Evolutionary conservation across 1,139 yeast species (phyloP), one percentile per base, ranked within the genome.

Genomic region (Pichia sp.): DNA sequence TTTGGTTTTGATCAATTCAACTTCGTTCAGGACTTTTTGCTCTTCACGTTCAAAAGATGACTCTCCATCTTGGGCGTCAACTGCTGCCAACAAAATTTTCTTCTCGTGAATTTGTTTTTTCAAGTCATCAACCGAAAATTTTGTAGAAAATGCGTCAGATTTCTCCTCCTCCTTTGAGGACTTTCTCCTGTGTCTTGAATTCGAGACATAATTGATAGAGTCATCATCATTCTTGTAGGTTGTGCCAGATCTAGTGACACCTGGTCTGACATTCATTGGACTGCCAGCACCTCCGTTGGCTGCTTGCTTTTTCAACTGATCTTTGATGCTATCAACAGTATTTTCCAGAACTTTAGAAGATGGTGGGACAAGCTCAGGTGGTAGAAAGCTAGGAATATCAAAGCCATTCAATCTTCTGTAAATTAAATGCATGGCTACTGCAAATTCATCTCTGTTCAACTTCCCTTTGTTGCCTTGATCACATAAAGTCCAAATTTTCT

Each of bases 401-500:
- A 77, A 75, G 0, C 91, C 91, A 64, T 85, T 85, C 63, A 86
- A 71, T 58, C 88, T 74, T 64, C 90, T 77, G 68, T 86, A 86
- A 36, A 86, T 87, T 58, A 86, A 71, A 70, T 86, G 91, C 95
- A 86, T 86, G 22, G 93, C 93, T 46, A 85, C 85, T 0, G 90
- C 85, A 70, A 86, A 86, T 62, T 85, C 90, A 66, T 86, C 91
- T 62, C 80, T 83, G 65, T 85, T 85, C 59, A 86, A 74, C 64
- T 80, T 83, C 1, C 93, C 90, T 53, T 83, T 76, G 62, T 85
- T 85, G 51, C 83, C 82, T 21, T 80, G 74, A 63, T 87, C 91
- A 37, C 86, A 80, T 58, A 86, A 73, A 51, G 86, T 89, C 99
- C 99, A 93, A 57, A 93, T 88, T 39, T 83, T 76, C 67, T 91